phyloP scores from a whole-genome alignment of 1,139 yeast genomes.

The Candida sanyaensis region DNA sequence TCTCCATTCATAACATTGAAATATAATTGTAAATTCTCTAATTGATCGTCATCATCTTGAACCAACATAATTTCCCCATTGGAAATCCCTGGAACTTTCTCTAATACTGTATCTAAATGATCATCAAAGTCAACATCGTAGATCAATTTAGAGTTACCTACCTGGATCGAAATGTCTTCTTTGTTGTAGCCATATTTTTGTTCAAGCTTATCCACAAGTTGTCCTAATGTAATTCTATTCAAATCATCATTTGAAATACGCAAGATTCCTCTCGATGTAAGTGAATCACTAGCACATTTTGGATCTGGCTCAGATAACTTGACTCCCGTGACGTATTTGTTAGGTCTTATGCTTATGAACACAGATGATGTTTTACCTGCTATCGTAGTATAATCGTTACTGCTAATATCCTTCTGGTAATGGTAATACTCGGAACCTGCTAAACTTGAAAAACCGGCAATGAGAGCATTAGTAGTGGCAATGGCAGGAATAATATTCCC shows the following conservation, averaged over 20 bases:
- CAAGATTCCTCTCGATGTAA: slow-evolving; percentile 49
- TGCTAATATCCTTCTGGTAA: slow-evolving; percentile 19
- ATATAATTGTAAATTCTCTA: slow-evolving; percentile 71
- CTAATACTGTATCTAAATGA: slow-evolving; percentile 52
- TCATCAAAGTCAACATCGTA: slow-evolving; percentile 93
- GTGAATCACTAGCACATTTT: slow-evolving; percentile 75
- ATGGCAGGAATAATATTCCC: slow-evolving; percentile 98
- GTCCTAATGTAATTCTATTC: slow-evolving; percentile 26
- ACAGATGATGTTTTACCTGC: slow-evolving; percentile 48
- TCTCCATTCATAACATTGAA: slow-evolving; percentile 30
- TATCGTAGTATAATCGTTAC: slow-evolving; percentile 20
- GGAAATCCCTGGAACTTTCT: slow-evolving; percentile 52
- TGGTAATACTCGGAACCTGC: slow-evolving; percentile 62
- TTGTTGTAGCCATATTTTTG: slow-evolving; percentile 56
- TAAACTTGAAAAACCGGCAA: slow-evolving; percentile 85
- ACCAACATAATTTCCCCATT: slow-evolving; percentile 65
- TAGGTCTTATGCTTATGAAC: slow-evolving; percentile 62
- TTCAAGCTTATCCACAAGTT: slow-evolving; percentile 48
- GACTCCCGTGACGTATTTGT: slow-evolving; percentile 69
- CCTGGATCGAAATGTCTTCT: slow-evolving; percentile 67
- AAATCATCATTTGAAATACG: slow-evolving; percentile 18
- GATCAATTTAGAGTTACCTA: slow-evolving; percentile 60
- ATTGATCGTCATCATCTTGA: slow-evolving; percentile 74
- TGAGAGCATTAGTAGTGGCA: slow-evolving; percentile 95
- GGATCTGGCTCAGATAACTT: slow-evolving; percentile 61